Evolutionary conservation across 192 early-diverging fungal species (phyloP).

Genomic region (Coemansia reversa): DNA sequence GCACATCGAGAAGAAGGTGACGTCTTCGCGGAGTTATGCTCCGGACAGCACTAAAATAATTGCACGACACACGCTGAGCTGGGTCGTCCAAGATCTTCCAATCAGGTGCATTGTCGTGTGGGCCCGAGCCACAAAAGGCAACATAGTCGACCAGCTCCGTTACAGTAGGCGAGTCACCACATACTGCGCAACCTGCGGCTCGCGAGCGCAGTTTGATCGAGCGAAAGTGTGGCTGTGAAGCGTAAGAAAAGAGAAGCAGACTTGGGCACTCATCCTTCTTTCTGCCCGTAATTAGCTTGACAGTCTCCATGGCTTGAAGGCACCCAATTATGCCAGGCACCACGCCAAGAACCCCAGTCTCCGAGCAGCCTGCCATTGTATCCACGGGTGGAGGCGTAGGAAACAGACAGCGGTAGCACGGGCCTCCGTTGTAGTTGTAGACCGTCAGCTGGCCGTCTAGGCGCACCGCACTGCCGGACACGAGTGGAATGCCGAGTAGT

Average conservation of each 20-base stretch:
- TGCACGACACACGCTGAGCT: constrained; percentile 51
- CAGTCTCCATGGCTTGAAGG: constrained; percentile 87
- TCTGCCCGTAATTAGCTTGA: constrained; percentile 78
- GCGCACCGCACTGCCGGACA: constrained; percentile 86
- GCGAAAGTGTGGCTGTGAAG: constrained; percentile 68
- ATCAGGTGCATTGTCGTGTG: constrained; percentile 67
- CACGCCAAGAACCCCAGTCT: constrained; percentile 91
- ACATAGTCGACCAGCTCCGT: constrained; percentile 87
- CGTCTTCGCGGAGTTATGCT: neutral
- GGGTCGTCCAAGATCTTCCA: constrained; percentile 38
- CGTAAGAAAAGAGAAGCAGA: constrained; percentile 80
- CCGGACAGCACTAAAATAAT: constrained; percentile 56
- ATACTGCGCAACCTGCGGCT: constrained; percentile 76
- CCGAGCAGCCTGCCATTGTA: constrained; percentile 84
- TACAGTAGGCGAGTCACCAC: constrained; percentile 80
- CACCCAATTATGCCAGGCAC: constrained; percentile 93
- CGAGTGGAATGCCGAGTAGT: constrained; percentile 72
- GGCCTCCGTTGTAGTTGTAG: constrained; percentile 88
- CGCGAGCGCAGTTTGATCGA: constrained; percentile 74
- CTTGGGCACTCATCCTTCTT: constrained; percentile 60
- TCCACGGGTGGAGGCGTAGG: constrained; percentile 89
- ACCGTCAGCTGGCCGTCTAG: constrained; percentile 95
- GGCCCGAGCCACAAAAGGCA: constrained; percentile 81
- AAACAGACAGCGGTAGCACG: constrained; percentile 96
- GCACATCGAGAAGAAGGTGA: constrained; percentile 87